These are phyloP conservation scores for Xerophyta viscosa DNA, from an alignment of 106 monocot genomes.

Conservation along the genomic window DNA sequence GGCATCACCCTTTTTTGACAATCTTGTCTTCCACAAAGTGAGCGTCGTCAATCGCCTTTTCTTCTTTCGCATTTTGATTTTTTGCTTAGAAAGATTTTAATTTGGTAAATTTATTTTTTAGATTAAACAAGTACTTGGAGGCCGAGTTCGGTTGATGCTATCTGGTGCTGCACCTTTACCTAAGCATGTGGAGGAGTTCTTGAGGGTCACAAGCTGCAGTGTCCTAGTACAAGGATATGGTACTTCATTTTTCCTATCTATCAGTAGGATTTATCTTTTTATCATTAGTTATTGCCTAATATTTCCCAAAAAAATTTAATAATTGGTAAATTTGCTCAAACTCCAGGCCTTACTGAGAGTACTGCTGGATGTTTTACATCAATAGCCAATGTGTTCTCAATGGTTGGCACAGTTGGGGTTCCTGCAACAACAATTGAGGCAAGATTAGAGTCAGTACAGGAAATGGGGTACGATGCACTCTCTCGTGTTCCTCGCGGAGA, in stretches of 20 bases:
- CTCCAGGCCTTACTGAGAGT: conserved; percentile 91
- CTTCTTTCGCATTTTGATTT: no score
- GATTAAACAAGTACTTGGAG: conserved; percentile 86
- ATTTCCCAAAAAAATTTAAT: no score
- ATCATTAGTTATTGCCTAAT: no score
- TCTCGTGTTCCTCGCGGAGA: conserved; percentile 74
- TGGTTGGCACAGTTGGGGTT: conserved; percentile 81
- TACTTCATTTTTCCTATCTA: conserved; percentile 9
- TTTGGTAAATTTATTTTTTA: no score
- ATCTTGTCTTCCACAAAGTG: conserved; percentile 73
- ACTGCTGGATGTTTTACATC: conserved; percentile 87
- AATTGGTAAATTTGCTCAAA: no score
- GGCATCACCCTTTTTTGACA: conserved; percentile 89
- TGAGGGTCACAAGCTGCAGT: conserved; percentile 77
- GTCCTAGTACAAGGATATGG: conserved; percentile 90
- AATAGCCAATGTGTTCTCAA: conserved; percentile 75
- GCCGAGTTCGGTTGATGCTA: conserved; percentile 73
- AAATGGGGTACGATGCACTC: conserved; percentile 91
- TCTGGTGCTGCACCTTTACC: conserved; percentile 92
- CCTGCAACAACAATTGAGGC: conserved; percentile 81
- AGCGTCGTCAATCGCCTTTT: neutral
- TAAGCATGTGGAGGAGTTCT: conserved; percentile 79
- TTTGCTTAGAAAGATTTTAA: no score
- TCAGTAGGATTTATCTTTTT: no score
- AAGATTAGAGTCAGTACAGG: conserved; percentile 75